Base-by-base conservation (phyloP, 768 basidiomycete species). In the Wakefieldia striispora region DNA sequence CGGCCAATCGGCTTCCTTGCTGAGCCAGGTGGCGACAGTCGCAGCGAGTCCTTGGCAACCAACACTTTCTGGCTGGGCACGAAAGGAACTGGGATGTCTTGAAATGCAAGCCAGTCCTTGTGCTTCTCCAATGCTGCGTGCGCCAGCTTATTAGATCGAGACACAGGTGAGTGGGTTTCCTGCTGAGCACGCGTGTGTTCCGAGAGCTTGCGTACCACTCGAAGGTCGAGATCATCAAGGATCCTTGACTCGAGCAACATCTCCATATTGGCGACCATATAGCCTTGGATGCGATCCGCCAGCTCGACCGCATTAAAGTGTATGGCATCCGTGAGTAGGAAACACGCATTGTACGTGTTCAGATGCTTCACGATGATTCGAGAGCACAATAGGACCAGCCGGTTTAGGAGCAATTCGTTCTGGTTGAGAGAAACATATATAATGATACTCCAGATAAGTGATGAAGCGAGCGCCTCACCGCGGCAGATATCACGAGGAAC, bases 321-420 rank as follows among this genome's bases (percentile, higher is more conserved):
- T 1, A 83, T 79, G 1, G 95, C 94, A 37, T 95, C 92, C 26
- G 82, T 71, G 24, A 97, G 83, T 35, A 97, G 72, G 54, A 84
- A 82, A 51, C 84, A 86, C 1, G 83, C 88, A 51, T 97, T 98
- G 66, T 81, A 72, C 50, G 86, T 73, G 47, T 81, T 86, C 43
- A 86, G 74, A 62, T 82, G 77, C 34, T 74, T 72, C 33, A 93
- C 74, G 44, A 97, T 78, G 37, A 87, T 77, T 9, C 74, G 71
- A 1, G 94, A 95, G 70, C 94, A 97, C 21, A 95, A 70, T 2
- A 90, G 76, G 31, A 91, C 79, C 17, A 98, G 79, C 17, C 85
- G 83, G 60, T 91, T 90, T n/a, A 97, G 73, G 9, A 97, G 77
- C 3, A 98, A 71, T 68, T 98, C 93, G 55, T 88, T 94, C 87